Base-by-base conservation (phyloP, 352 stramenopile species). In the Saprolegnia parasitica region DNA sequence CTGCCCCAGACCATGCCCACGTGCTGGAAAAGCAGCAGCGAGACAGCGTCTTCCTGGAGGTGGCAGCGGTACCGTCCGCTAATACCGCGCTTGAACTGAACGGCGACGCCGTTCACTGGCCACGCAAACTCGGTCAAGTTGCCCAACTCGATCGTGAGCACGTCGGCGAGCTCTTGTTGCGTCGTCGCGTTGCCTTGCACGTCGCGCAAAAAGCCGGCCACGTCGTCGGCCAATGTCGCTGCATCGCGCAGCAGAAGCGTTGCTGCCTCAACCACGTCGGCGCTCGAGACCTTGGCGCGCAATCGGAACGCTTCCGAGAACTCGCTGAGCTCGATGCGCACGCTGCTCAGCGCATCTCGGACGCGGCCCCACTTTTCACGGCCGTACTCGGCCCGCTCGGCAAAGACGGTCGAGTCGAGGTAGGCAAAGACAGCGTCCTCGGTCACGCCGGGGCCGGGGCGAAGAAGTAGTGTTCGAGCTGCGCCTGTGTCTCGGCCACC, bases 101-200 rank as follows among this genome's bases (percentile, higher is more conserved):
- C 78, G 1, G 24, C 39, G 15, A 84, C 71, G n/a, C 78, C 78
- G 4, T 67, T 52, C 29, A 65, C 62, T 6, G 75, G 67, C 76
- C 78, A 84, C 26, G 24, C 46, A 72, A 80, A 84, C 35, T 82
- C 78, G 4, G 40, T 55, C 42, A 81, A 40, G 56, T 84, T 82
- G 65, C 74, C 77, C 29, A 84, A 29, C 58, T 84, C 71, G 42
- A 84, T 84, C 16, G 76, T 84, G 23, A 84, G 68, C 26, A 84
- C 78, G 29, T 83, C 70, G 0, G 76, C 72, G 32, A 83, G 72
- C 66, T 84, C 76, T 24, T 73, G 68, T 32, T 81, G 73, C 49
- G 80, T 77, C 40, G 72, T 39, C 6, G 67, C 54, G 66, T 76
- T 81, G 45, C 72, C 45, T 35, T 73, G 64, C 21, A 76, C 75